Evolutionary conservation across 768 basidiomycete species (phyloP).

Genomic region (Sporobolomyces phaffii): DNA sequence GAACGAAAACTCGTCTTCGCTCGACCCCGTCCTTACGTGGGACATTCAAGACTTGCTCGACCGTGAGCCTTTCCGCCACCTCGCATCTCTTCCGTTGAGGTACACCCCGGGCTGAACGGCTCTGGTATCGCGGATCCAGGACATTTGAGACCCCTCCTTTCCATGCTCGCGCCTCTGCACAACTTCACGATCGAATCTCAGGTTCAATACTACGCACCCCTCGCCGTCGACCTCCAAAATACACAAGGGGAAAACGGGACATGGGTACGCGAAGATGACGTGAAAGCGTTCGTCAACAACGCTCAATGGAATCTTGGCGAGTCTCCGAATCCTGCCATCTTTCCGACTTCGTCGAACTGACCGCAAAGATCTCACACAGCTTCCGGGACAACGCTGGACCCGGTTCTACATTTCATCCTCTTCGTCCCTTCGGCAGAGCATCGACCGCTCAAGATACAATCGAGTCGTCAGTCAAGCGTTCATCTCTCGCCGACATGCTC

Average conservation of each 20-base stretch:
- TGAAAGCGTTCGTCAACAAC: slow-evolving; percentile 90
- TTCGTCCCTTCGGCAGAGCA: slow-evolving; percentile 72
- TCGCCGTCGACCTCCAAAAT: slow-evolving; percentile 62
- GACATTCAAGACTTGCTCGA: slow-evolving; percentile 61
- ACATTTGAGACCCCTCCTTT: slow-evolving; percentile 62
- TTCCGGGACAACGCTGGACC: slow-evolving; percentile 85
- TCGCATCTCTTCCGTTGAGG: too few relatives aligned
- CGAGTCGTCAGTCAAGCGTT: too few relatives aligned
- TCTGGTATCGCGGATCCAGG: slow-evolving; percentile 50
- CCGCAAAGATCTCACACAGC: too few relatives aligned
- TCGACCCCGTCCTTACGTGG: slow-evolving; percentile 58
- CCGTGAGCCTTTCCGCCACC: too few relatives aligned
- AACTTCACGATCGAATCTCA: slow-evolving; percentile 93
- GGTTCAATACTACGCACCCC: slow-evolving; percentile 81
- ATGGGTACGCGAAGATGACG: slow-evolving; percentile 68
- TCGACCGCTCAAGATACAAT: slow-evolving; percentile 64
- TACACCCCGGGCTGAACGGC: not conserved
- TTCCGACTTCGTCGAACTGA: not conserved
- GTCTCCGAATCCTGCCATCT: slow-evolving; percentile 31
- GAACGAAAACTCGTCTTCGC: slow-evolving; percentile 76
- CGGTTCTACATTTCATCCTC: slow-evolving; percentile 83
- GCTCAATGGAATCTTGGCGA: slow-evolving; percentile 91
- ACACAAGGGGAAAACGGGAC: slow-evolving; percentile 48
- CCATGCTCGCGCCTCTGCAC: slow-evolving; percentile 62
- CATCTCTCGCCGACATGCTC: too few relatives aligned